Base-by-base conservation (phyloP, 1,139 yeast genomes). In the Candida smagusa region DNA sequence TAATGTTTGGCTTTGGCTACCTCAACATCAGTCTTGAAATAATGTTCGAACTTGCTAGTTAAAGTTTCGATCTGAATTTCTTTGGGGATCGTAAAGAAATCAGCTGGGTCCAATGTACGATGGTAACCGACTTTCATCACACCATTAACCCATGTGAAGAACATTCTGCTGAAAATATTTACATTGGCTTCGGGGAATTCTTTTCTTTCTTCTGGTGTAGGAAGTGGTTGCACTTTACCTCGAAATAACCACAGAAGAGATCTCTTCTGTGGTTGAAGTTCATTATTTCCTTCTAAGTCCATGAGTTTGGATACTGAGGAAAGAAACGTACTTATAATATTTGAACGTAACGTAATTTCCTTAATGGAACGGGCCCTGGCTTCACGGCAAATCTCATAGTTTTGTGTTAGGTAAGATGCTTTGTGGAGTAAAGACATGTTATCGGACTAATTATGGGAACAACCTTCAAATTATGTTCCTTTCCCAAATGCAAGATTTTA, bases 71-170 rank as follows among this genome's bases (percentile, higher is more conserved):
- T 63, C 31, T 56, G 59, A 38, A 71, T 50, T 13, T 63, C 59
- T 4, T 9, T 70, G n/a, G 68, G 59, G 31, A 74, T 48, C 19
- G 45, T 49, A 47, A 59, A 74, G 44, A 76, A 55, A 51, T 76
- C 81, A 13, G 64, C 62, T 1, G 73, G 68, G 31, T 61, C 62
- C 37, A 76, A 54, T 2, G 79, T 74, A 42, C 81, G 58, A 47
- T 65, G 68, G 48, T 76, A 76, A 1, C 81, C 81, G 9, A 64
- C 59, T 12, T 48, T 50, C 67, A 76, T 55, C 12, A 76, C 50
- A 1, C 80, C 80, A 23, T 49, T 44, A 35, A 75, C 46, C 77
- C 79, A 73, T 71, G 74, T 65, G 55, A 75, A 74, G 48, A 73
- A 70, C 1, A 65, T 33, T 41, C 56, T 51, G n/a, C 67, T 63